These are phyloP conservation scores for Penicillium goetzii DNA, from an alignment of 495 filamentous ascomycete species.

Conservation along the genomic window DNA sequence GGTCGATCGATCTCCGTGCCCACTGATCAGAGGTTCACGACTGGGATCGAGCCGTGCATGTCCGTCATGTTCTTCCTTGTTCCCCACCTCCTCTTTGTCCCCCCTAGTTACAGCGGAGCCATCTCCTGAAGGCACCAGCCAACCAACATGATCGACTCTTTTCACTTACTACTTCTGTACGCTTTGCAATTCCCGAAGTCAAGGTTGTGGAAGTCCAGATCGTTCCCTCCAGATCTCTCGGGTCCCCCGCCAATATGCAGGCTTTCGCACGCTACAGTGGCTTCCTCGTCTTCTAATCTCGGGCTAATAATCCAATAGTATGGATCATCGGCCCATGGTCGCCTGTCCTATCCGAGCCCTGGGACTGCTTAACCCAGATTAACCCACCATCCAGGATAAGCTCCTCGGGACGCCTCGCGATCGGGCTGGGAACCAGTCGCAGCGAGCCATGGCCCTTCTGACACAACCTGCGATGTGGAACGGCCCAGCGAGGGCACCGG, in stretches of 20 bases:
- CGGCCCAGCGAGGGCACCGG: conserved; percentile 17
- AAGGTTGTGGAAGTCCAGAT: neutral
- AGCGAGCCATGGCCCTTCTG: conserved; percentile 19
- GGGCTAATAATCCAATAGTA: neutral
- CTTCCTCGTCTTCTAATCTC: neutral
- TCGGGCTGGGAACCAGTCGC: conserved; percentile 30
- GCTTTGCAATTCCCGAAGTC: neutral
- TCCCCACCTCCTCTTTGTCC: neutral
- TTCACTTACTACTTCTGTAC: neutral
- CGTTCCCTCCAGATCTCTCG: neutral
- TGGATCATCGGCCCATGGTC: conserved; percentile 6
- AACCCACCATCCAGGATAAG: conserved; percentile 24
- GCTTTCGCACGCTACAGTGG: neutral
- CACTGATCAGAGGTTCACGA: conserved; percentile 29
- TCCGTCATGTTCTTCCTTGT: conserved; percentile 12
- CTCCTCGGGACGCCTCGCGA: conserved; percentile 26
- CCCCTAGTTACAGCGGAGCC: neutral
- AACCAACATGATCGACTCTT: neutral
- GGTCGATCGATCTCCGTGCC: conserved; percentile 34
- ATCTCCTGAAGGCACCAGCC: neutral
- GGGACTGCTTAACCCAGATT: neutral
- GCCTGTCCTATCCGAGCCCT: neutral
- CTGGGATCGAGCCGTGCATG: conserved; percentile 27
- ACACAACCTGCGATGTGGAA: conserved; percentile 25
- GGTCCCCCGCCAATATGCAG: neutral